Evolutionary conservation across 345 rosid genomes (phyloP).

Genomic region (Tarenaya hassleriana): DNA sequence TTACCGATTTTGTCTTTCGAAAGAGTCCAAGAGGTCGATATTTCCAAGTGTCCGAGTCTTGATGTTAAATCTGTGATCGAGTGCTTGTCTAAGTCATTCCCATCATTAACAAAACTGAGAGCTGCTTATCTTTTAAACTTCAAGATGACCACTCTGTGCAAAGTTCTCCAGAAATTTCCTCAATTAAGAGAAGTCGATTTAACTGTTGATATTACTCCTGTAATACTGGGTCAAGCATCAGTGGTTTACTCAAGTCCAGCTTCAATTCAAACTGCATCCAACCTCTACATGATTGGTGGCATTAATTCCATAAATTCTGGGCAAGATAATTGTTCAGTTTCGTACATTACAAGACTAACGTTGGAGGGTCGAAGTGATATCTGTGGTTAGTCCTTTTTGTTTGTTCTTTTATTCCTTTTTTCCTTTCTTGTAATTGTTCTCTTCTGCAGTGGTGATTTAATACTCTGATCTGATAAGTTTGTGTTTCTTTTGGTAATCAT

Average conservation of each 20-base stretch:
- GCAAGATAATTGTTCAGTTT: slow-evolving; percentile 13
- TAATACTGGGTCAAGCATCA: slow-evolving; percentile 36
- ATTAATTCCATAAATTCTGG: slow-evolving; percentile 10
- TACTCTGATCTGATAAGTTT: neutral
- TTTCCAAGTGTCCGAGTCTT: slow-evolving; percentile 61
- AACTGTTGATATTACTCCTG: slow-evolving; percentile 52
- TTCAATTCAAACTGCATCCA: slow-evolving; percentile 24
- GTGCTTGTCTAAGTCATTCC: slow-evolving; percentile 57
- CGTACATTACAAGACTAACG: slow-evolving; percentile 49
- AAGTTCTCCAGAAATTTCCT: slow-evolving; percentile 41
- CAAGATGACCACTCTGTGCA: slow-evolving; percentile 30
- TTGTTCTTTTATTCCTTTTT: slow-evolving; percentile 7
- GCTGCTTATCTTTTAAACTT: slow-evolving; percentile 71
- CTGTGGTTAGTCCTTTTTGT: slow-evolving; percentile 44
- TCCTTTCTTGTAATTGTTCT: slow-evolving; percentile 12
- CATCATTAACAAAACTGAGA: slow-evolving; percentile 54
- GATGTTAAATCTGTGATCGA: slow-evolving; percentile 44
- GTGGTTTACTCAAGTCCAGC: slow-evolving; percentile 37
- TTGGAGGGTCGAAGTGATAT: slow-evolving; percentile 74
- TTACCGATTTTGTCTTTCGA: slow-evolving; percentile 39
- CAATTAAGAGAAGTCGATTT: slow-evolving; percentile 56
- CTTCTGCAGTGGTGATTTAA: neutral
- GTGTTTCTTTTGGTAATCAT: slow-evolving; percentile 8
- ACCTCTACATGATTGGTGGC: slow-evolving; percentile 18
- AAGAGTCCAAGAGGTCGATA: slow-evolving; percentile 53